Base-by-base conservation (phyloP, 768 basidiomycete species). In the Clitopilus passeckerianus region DNA sequence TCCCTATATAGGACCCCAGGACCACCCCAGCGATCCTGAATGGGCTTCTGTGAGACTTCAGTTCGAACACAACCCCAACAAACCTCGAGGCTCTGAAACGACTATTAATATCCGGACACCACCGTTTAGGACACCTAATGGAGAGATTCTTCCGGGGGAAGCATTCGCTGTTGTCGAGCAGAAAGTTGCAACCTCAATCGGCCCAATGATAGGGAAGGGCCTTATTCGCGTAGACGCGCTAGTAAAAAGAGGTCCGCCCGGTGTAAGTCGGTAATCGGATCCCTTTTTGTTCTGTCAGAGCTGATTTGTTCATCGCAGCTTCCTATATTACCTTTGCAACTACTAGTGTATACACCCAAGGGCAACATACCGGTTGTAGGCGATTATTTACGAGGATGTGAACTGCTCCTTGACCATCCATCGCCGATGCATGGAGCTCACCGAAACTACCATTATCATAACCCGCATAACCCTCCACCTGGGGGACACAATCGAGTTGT, bases 261-360 rank as follows among this genome's bases (percentile, higher is more conserved):
- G 81, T 68, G 91, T 90, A 75, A 10, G 46, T 50, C 37, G 18
- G 9, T 50, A 5, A 18, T 10, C 20, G 24, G 60, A 44, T 15
- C 65, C 53, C 52, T 34, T 65, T 41, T 64, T 58, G 54, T 16
- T 14, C 54, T 57, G 64, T 58, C 64, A 57, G 56, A 33, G 59
- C 67, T 62, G 61, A 37, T 41, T 65, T 44, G 33, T 35, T 43
- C 30, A 56, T 56, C 60, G 9, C 71, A 95, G 92, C 80, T 90
- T 56, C 90, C 91, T 53, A 91, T 94, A 57, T 78, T 96, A 50
- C 85, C 87, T 20, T 79, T 98, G 16, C 89, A 90, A 67, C 82
- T 97, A 72, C 84, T 97, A 37, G 86, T 98, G 30, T 96, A 91
- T 73, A 96, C 96, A 5, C 93, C 93, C 5, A 97, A 96, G 71